Conservation (phyloP, 1,284 basidiomycete genomes). For the Albatrellus sp. region DNA sequence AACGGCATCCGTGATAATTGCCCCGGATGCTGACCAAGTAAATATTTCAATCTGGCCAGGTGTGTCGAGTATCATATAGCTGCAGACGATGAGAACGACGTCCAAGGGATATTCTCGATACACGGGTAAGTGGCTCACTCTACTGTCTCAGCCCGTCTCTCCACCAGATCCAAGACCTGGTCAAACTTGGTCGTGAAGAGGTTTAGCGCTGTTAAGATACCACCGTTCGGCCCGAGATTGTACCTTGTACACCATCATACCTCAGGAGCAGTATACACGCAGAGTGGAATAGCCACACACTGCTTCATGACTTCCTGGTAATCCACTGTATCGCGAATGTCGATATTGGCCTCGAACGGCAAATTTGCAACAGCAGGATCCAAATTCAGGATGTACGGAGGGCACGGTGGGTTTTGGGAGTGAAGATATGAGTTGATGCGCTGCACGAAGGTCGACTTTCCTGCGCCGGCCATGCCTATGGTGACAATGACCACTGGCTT, state of each 20-base stretch:
- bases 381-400: slow-evolving; percentile 94
- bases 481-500: slow-evolving; percentile 77
- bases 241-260: slow-evolving; percentile 47
- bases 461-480: slow-evolving; percentile 91
- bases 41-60: slow-evolving; percentile 99
- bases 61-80: slow-evolving; percentile 91
- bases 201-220: slow-evolving; percentile 94
- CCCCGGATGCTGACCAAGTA: slow-evolving; percentile 98
- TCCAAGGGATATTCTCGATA: background rate
- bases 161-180: slow-evolving; percentile 87
- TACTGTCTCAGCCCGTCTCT: slow-evolving; percentile 79
- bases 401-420: slow-evolving; percentile 40
- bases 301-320: slow-evolving; percentile 99
- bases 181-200: slow-evolving; percentile 99
- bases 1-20: slow-evolving; percentile 97
- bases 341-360: slow-evolving; percentile 93
- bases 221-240: slow-evolving; percentile 96
- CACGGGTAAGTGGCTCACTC: slow-evolving; percentile 48
- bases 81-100: slow-evolving; percentile 19
- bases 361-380: slow-evolving; percentile 90
- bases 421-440: slow-evolving; percentile 85
- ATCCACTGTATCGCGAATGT: slow-evolving; percentile 95
- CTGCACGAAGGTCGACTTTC: slow-evolving; percentile 96
- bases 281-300: slow-evolving; percentile 40
- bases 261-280: slow-evolving; percentile 6